Percentiles rank a stretch among this genome's conserved stretches.
Conservation (phyloP, 805 yeast genomes). For the Lipomyces oligophaga region DNA sequence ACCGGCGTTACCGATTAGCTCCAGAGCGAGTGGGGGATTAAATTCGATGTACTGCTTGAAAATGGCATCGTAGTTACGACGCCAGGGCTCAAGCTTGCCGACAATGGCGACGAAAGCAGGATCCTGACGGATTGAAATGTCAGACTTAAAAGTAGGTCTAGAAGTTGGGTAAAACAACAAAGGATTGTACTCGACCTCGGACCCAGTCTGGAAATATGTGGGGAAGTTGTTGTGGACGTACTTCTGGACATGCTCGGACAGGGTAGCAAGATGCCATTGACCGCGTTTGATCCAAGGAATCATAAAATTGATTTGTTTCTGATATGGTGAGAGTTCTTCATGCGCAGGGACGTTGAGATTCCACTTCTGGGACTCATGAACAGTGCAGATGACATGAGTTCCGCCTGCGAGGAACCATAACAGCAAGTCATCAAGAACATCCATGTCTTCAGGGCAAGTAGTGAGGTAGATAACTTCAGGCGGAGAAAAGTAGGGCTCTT, state of each 20-base stretch:
- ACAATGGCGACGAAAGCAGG: constrained; percentile 22
- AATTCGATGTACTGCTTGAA: constrained; percentile 8
- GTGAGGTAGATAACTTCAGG: constrained; percentile 25
- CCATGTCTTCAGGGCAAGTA: constrained; percentile 21
- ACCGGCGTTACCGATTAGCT: constrained; percentile 16
- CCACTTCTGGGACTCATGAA: constrained; percentile 23
- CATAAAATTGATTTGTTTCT: constrained; percentile 8
- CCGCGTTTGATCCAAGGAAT: constrained; percentile 15
- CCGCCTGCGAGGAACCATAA: constrained; percentile 8
- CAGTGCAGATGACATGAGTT: constrained; percentile 20
- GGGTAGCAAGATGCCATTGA: constrained; percentile 20
- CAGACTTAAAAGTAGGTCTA: constrained; percentile 6
- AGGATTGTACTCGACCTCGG: constrained; percentile 9
- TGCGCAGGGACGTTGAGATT: constrained; percentile 4
- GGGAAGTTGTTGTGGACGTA: constrained; percentile 17
- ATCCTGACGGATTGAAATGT: constrained; percentile 3
- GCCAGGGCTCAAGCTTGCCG: constrained; percentile 28
- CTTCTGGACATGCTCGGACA: constrained; percentile 20
- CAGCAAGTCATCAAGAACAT: neutral
- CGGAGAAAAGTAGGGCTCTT: no score
- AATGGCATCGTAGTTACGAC: constrained; percentile 19
- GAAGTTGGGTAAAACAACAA: constrained; percentile 20
- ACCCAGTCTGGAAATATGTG: constrained; percentile 6
- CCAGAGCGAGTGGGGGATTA: constrained; percentile 13
- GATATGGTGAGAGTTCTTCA: constrained; percentile 10